phyloP scores from a whole-genome alignment of 2,329 filamentous ascomycete species.

The Trichoderma citrinoviride region DNA sequence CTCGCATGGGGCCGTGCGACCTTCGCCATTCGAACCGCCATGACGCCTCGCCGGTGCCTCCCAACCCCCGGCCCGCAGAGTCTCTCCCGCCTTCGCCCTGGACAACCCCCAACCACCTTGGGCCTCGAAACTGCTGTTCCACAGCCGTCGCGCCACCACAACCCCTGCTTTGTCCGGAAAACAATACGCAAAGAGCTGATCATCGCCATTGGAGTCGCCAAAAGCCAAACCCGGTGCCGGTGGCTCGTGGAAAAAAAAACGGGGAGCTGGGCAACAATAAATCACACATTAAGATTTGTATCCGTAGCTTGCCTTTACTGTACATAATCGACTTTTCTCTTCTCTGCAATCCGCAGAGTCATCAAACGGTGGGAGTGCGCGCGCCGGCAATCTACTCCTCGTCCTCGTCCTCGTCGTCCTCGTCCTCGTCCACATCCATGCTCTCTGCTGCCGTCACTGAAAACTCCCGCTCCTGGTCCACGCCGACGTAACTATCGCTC shows the following conservation, averaged over 20 bases:
- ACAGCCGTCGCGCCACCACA: constrained; percentile 32
- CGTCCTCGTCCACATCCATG: constrained; percentile 90
- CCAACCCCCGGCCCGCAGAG: constrained; percentile 2
- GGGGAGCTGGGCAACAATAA: constrained; percentile 8
- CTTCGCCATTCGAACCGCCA: constrained; percentile 7
- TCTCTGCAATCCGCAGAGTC: constrained; percentile 19
- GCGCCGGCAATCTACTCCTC: constrained; percentile 29
- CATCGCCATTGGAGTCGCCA: constrained; percentile 24
- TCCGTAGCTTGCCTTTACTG: constrained; percentile 34
- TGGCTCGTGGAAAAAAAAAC: background rate
- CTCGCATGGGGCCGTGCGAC: constrained; percentile 10
- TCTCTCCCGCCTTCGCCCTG: constrained; percentile 13
- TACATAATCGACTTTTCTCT: constrained; percentile 31
- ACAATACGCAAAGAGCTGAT: constrained; percentile 31
- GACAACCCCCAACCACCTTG: constrained; percentile 23
- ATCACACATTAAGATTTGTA: constrained; percentile 24
- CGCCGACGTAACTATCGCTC: constrained; percentile 94
- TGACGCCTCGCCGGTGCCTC: background rate
- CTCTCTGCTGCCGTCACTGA: constrained; percentile 82
- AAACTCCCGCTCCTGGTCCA: constrained; percentile 93
- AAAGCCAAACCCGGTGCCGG: constrained; percentile 9
- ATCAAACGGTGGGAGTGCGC: constrained; percentile 21
- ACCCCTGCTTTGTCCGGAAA: constrained; percentile 33
- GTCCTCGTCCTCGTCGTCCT: constrained; percentile 63
- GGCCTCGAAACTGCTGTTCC: constrained; percentile 31